Evolutionary conservation across 176 grass and related monocot species (phyloP).

Genomic region (Eragrostis nindensis): DNA sequence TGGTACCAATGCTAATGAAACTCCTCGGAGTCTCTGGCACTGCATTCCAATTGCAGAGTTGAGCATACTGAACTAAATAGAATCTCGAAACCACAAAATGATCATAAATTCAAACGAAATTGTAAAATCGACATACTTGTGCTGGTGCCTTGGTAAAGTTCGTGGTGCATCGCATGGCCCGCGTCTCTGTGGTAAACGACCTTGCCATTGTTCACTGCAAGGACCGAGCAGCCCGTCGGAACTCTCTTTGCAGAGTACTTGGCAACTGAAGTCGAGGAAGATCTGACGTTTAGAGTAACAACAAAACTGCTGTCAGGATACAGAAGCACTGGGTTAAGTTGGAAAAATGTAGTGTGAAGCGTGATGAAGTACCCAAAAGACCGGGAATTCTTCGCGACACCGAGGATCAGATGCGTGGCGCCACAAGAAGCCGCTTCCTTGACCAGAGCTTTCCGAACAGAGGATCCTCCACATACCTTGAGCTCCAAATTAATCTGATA

Average conservation of each 20-base stretch:
- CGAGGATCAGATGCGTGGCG: constrained; percentile 64
- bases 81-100: background rate
- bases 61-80: background rate
- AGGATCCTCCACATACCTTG: constrained; percentile 71
- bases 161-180: background rate
- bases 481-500: constrained; percentile 86
- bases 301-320: constrained; percentile 15
- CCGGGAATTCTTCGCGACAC: constrained; percentile 52
- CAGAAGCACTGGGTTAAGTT: background rate
- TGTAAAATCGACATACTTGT: constrained; percentile 17
- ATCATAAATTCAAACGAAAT: background rate
- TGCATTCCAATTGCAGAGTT: constrained; percentile 35
- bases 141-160: constrained; percentile 19
- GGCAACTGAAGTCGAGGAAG: constrained; percentile 69
- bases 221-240: constrained; percentile 66
- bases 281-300: constrained; percentile 39
- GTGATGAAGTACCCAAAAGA: constrained; percentile 62
- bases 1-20: constrained; percentile 52
- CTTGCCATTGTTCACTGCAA: constrained; percentile 86
- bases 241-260: constrained; percentile 88
- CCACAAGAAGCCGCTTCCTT: constrained; percentile 58
- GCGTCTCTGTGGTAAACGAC: constrained; percentile 63
- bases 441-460: constrained; percentile 71
- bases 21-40: constrained; percentile 48
- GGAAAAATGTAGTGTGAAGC: background rate